phyloP scores from a whole-genome alignment of 805 yeast species.

The Saccharomycopsis olivae region DNA sequence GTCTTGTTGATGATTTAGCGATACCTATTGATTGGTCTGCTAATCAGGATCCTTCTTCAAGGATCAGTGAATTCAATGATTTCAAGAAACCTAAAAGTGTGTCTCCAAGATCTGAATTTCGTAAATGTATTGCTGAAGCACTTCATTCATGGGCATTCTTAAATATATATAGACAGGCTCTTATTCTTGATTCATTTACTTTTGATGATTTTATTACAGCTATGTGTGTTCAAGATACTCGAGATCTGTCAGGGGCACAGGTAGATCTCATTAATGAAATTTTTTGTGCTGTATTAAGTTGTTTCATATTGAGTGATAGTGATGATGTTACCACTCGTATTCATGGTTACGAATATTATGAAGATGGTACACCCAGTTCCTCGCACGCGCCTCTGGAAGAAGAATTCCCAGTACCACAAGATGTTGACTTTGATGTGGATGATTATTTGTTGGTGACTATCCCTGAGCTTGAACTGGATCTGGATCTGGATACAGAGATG shows the following conservation, averaged over 20 bases:
- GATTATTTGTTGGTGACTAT: conserved; percentile 15
- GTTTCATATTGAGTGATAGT: conserved; percentile 37
- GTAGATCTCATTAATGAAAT: conserved; percentile 54
- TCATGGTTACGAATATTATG: conserved; percentile 18
- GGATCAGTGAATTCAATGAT: conserved; percentile 3
- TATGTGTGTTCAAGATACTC: conserved; percentile 29
- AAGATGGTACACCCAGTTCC: conserved; percentile 7
- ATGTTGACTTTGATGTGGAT: conserved; percentile 14
- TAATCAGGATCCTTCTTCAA: not conserved
- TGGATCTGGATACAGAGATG: conserved; percentile 4
- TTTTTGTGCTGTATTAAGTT: conserved; percentile 53
- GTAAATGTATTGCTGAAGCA: conserved; percentile 28
- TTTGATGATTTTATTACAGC: conserved; percentile 65
- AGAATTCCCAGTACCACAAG: conserved; percentile 17
- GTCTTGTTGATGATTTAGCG: conserved; percentile 15
- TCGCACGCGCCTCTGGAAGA: conserved; percentile 20
- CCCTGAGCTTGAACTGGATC: conserved; percentile 9
- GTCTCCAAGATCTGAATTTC: conserved; percentile 7
- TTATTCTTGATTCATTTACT: conserved; percentile 60
- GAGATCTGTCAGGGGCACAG: conserved; percentile 25
- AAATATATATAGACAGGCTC: conserved; percentile 55
- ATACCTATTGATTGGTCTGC: conserved; percentile 7
- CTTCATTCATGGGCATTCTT: conserved; percentile 69
- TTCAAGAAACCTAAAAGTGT: conserved; percentile 8
- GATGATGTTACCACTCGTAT: conserved; percentile 23